These are phyloP conservation scores for Puccinia sorghi DNA, from an alignment of 1,284 basidiomycete species.

Conservation along the genomic window DNA sequence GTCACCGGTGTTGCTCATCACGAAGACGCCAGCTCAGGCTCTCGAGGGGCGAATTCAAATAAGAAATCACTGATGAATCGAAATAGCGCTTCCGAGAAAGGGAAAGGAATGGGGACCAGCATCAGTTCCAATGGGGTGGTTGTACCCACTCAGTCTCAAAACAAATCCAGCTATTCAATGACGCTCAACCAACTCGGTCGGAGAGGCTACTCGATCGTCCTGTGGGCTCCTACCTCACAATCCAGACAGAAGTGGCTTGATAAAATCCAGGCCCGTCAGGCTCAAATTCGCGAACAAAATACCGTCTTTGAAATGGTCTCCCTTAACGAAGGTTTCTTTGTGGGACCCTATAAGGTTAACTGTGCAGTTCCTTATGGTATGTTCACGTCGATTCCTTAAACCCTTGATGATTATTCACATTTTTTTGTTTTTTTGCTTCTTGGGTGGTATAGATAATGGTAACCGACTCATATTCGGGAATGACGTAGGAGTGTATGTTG, in stretches of 20 bases:
- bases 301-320: constrained; percentile 82
- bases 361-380: constrained; percentile 29
- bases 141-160: constrained; percentile 45
- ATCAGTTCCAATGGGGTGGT: constrained; percentile 24
- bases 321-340: constrained; percentile 84
- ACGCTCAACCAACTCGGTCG: constrained; percentile 91
- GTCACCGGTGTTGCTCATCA: constrained; percentile 77
- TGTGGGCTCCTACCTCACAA: constrained; percentile 86
- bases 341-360: constrained; percentile 71
- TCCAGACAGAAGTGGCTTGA: constrained; percentile 94
- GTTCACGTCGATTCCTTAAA: constrained; percentile 47
- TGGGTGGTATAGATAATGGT: constrained; percentile 60
- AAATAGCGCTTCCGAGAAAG: constrained; percentile 57
- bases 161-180: constrained; percentile 85
- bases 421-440: neutral
- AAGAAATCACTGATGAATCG: constrained; percentile 62
- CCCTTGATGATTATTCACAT: no score
- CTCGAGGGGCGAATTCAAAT: constrained; percentile 53
- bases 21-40: neutral
- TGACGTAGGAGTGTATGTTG: constrained; percentile 93
- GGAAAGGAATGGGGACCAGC: constrained; percentile 45
- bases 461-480: constrained; percentile 91
- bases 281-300: constrained; percentile 77
- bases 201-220: constrained; percentile 85
- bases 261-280: constrained; percentile 84